Evolutionary conservation across 805 yeast genomes (phyloP).

Genomic region (Komagataella pastoris): DNA sequence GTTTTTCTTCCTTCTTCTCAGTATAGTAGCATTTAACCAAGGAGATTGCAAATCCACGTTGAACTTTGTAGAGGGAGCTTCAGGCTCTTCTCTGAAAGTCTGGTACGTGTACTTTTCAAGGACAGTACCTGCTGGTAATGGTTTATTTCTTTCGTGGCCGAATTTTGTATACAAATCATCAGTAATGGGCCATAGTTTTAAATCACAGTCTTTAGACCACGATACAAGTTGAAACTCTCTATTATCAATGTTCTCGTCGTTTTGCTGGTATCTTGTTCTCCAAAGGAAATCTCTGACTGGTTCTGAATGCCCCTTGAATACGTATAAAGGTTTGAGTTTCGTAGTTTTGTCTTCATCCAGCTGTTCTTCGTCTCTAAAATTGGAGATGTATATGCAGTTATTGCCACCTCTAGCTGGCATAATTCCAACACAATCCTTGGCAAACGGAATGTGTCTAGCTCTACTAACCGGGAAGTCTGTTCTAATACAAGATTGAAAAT

Average conservation of each 20-base stretch:
- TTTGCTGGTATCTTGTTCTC: constrained; percentile 47
- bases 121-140: constrained; percentile 17
- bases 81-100: constrained; percentile 42
- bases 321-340: constrained; percentile 36
- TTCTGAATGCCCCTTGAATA: constrained; percentile 72
- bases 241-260: constrained; percentile 36
- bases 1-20: constrained; percentile 5
- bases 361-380: constrained; percentile 21
- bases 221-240: constrained; percentile 85
- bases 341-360: constrained; percentile 18
- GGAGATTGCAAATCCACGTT: background rate
- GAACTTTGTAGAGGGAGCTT: constrained; percentile 2
- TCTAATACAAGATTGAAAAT: constrained; percentile 44
- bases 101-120: constrained; percentile 21
- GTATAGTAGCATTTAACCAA: constrained; percentile 1
- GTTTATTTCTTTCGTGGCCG: constrained; percentile 23
- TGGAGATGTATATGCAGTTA: constrained; percentile 44
- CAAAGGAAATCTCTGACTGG: constrained; percentile 83
- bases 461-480: constrained; percentile 83
- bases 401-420: constrained; percentile 87
- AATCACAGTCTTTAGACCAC: constrained; percentile 84
- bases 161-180: constrained; percentile 34
- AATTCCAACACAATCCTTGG: constrained; percentile 66
- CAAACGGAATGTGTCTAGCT: constrained; percentile 84
- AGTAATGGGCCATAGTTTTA: constrained; percentile 67